Percentiles rank a stretch among this genome's conserved stretches.
Evolutionary conservation across 2,329 filamentous ascomycete genomes (phyloP).

Genomic region (Exophiala dermatitidis): DNA sequence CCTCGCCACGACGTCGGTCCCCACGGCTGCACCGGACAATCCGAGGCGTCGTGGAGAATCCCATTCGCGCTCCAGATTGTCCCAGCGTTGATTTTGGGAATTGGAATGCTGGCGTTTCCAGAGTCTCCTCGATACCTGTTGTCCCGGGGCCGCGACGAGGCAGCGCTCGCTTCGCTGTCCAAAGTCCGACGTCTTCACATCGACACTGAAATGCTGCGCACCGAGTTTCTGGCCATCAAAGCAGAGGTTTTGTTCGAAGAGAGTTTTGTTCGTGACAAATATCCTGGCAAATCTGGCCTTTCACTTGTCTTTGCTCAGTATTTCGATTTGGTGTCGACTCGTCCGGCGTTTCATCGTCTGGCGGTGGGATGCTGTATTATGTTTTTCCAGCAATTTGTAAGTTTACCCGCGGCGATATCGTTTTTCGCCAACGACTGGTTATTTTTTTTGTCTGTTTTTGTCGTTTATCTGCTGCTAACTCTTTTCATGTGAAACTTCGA

Average conservation of each 20-base stretch:
- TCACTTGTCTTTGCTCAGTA: conserved; percentile 46
- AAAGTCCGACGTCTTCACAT: conserved; percentile 38
- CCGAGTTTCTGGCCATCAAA: conserved; percentile 46
- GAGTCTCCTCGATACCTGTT: conserved; percentile 52
- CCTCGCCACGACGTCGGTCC: no score
- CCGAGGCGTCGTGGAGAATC: conserved; percentile 42
- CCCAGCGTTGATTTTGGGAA: conserved; percentile 33
- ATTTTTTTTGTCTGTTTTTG: no score
- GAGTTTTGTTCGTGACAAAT: conserved; percentile 36
- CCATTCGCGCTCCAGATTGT: conserved; percentile 44
- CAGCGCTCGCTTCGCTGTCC: conserved; percentile 34
- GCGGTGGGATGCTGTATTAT: conserved; percentile 49
- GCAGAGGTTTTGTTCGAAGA: conserved; percentile 44
- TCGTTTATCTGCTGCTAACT: no score
- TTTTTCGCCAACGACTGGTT: no score
- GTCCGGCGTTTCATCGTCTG: conserved; percentile 44
- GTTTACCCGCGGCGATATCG: no score
- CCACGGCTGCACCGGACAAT: no score
- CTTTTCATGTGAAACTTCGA: no score
- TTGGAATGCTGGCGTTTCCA: conserved; percentile 41
- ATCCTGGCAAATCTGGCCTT: conserved; percentile 31
- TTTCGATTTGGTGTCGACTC: conserved; percentile 43
- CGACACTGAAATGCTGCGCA: conserved; percentile 39
- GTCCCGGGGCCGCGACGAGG: conserved; percentile 32
- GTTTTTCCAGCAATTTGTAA: conserved; percentile 52